These are phyloP conservation scores for Tolypocladium cylindrosporum DNA, from an alignment of 2,329 filamentous ascomycete genomes.

Conservation along the genomic window DNA sequence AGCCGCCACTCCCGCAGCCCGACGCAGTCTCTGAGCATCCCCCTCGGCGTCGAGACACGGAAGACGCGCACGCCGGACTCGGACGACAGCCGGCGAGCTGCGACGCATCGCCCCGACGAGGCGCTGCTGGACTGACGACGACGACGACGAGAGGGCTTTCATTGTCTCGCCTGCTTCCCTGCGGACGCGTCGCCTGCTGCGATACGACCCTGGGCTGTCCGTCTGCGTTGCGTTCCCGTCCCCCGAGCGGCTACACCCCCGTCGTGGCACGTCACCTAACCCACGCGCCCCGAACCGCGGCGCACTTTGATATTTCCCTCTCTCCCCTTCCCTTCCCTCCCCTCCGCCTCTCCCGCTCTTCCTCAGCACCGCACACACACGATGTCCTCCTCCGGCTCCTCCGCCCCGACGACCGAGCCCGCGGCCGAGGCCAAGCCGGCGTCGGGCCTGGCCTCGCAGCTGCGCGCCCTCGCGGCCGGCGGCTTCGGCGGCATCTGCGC, in stretches of 20 bases:
- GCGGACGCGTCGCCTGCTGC: not conserved
- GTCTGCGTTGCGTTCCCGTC: not conserved
- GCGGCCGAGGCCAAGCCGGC: constrained; percentile 24
- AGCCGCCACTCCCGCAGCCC: not conserved
- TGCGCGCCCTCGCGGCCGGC: constrained; percentile 79
- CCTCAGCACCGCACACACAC: not conserved
- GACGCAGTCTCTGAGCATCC: not conserved
- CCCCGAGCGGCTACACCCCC: not conserved
- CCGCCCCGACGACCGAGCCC: constrained; percentile 10
- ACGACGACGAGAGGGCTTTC: not conserved
- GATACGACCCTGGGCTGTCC: not conserved
- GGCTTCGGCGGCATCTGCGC: constrained; percentile 91
- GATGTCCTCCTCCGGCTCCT: constrained; percentile 4
- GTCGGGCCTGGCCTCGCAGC: constrained; percentile 34
- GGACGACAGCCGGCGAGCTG: no score
- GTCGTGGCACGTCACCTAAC: constrained; percentile 3
- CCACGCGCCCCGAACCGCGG: not conserved
- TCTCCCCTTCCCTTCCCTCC: no score
- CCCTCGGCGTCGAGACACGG: not conserved
- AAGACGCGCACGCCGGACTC: not conserved
- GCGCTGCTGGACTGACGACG: not conserved
- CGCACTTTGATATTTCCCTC: not conserved
- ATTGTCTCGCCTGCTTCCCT: not conserved
- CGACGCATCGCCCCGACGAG: no score
- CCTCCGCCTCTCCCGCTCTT: not conserved